phyloP scores from a whole-genome alignment of 2,329 filamentous ascomycete species.

The Microsporum audouinii region DNA sequence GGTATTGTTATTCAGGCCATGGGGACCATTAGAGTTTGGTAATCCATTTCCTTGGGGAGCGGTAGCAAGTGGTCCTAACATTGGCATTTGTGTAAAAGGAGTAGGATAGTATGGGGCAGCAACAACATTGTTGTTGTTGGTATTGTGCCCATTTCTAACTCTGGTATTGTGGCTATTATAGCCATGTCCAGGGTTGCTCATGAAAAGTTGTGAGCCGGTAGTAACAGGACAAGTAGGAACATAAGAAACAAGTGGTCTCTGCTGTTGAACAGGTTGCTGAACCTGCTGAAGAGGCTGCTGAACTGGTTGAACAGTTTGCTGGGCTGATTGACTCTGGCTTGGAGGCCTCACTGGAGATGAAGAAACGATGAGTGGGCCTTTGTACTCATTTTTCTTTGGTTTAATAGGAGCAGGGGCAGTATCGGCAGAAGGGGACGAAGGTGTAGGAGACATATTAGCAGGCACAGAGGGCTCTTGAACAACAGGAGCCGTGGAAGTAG shows the following conservation, averaged over 20 bases:
- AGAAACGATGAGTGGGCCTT: constrained; percentile 12
- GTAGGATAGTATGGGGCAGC: not conserved
- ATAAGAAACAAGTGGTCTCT: not conserved
- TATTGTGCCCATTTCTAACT: not conserved
- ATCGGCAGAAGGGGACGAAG: not conserved
- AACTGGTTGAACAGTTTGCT: not conserved
- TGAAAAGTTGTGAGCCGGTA: not conserved
- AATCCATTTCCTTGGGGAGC: not conserved
- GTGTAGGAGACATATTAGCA: not conserved
- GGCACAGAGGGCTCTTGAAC: not conserved
- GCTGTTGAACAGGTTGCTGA: not conserved
- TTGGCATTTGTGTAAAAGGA: not conserved
- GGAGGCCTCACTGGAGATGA: constrained; percentile 4
- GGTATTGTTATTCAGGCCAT: not conserved
- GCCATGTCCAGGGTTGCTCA: not conserved
- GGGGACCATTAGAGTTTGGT: not conserved
- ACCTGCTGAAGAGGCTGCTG: not conserved
- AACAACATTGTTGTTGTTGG: not conserved
- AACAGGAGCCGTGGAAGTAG: not conserved
- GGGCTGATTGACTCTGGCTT: not conserved
- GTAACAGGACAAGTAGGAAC: not conserved
- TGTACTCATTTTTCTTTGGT: constrained; percentile 7
- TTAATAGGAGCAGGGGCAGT: not conserved
- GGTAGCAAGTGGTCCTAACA: not conserved
- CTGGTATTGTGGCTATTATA: not conserved